Conservation (phyloP, 1,284 basidiomycete species). For the Ganoderma leucocontextum region DNA sequence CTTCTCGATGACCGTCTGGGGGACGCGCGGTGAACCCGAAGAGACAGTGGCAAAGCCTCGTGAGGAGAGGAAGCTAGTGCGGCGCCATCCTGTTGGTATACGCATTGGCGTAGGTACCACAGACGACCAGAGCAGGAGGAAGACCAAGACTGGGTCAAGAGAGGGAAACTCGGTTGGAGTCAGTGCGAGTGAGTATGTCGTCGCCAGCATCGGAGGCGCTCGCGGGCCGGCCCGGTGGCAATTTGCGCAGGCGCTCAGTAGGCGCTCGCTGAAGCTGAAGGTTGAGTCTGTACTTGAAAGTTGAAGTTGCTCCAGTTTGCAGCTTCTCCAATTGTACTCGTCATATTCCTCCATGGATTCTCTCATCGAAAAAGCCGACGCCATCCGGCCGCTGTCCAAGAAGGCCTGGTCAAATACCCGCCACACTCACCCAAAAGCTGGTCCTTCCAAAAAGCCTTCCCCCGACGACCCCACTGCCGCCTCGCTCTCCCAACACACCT, state of each 20-base stretch:
- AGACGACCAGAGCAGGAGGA: not conserved
- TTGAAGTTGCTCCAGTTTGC: too few relatives aligned
- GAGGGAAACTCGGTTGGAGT: too few relatives aligned
- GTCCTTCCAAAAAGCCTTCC: slow-evolving; percentile 33
- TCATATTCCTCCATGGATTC: slow-evolving; percentile 66
- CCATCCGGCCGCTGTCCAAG: slow-evolving; percentile 60
- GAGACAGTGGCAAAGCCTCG: slow-evolving; percentile 49
- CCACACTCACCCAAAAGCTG: slow-evolving; percentile 27
- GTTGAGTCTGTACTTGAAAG: too few relatives aligned
- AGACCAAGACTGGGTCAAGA: not conserved
- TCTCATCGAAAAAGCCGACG: slow-evolving; percentile 75
- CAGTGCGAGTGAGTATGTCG: too few relatives aligned
- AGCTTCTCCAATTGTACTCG: not conserved
- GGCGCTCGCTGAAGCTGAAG: too few relatives aligned
- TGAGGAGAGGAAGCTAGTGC: not conserved
- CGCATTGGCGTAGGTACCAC: slow-evolving; percentile 21
- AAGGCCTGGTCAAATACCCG: slow-evolving; percentile 51
- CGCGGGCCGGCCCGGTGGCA: too few relatives aligned
- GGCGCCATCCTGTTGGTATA: slow-evolving; percentile 15
- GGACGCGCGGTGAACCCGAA: slow-evolving; percentile 43
- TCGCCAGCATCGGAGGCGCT: too few relatives aligned
- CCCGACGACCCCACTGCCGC: slow-evolving; percentile 58
- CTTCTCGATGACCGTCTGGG: slow-evolving; percentile 97
- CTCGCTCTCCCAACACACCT: slow-evolving; percentile 65
- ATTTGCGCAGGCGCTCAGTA: too few relatives aligned